Conservation (phyloP, 2,329 filamentous ascomycete genomes). For the Didymella lethalis region DNA sequence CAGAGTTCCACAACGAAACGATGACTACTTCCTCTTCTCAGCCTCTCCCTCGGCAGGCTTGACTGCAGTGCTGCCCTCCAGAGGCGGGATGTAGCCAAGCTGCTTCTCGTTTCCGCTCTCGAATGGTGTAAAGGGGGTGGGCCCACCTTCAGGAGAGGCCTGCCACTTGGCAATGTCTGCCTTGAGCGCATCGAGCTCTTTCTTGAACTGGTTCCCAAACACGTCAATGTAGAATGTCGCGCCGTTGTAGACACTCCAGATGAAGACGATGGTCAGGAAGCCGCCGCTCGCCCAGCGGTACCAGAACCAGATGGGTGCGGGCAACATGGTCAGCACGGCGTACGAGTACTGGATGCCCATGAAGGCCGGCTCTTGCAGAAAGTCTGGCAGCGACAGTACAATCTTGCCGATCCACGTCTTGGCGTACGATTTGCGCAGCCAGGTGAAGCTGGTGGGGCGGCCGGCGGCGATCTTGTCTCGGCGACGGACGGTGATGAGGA, state of each 20-base stretch:
- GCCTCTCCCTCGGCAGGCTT: conserved; percentile 30
- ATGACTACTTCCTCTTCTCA: conserved; percentile 30
- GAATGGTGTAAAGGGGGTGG: conserved; percentile 34
- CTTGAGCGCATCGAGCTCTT: conserved; percentile 88
- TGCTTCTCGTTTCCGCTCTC: conserved; percentile 34
- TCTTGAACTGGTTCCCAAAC: conserved; percentile 95
- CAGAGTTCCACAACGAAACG: background rate
- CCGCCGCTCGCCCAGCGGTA: conserved; percentile 78
- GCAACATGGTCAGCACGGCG: conserved; percentile 90
- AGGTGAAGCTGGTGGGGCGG: conserved; percentile 95
- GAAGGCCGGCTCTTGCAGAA: conserved; percentile 85
- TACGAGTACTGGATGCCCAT: conserved; percentile 97
- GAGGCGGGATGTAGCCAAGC: conserved; percentile 40
- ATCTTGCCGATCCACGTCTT: conserved; percentile 88
- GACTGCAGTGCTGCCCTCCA: conserved; percentile 40
- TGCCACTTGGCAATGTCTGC: conserved; percentile 92
- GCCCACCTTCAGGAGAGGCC: conserved; percentile 41
- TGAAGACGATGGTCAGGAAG: conserved; percentile 85
- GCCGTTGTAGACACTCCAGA: conserved; percentile 95
- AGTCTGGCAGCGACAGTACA: conserved; percentile 77
- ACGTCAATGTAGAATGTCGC: conserved; percentile 98
- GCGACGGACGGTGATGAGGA: conserved; percentile 94
- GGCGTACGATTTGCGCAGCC: conserved; percentile 90
- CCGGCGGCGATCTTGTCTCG: conserved; percentile 95
- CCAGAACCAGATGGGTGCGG: conserved; percentile 94